These are phyloP conservation scores for Typha latifolia DNA, from an alignment of 176 grass and related monocot genomes.

Conservation along the genomic window DNA sequence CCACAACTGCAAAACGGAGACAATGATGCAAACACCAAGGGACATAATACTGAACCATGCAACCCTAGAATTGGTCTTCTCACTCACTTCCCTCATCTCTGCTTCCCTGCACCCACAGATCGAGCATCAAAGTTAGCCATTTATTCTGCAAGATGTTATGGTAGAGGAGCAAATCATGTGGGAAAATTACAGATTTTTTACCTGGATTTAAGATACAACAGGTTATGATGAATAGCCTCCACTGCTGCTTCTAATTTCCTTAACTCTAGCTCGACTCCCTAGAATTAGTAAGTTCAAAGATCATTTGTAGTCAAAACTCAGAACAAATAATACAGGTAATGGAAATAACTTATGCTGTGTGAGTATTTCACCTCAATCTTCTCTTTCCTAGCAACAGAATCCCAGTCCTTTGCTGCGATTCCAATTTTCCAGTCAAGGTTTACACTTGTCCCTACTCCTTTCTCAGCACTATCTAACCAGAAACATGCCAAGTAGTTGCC, in stretches of 20 bases:
- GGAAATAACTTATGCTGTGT: too few species aligned
- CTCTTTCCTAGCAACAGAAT: conserved; percentile 81
- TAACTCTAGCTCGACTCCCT: conserved; percentile 81
- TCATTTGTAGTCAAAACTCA: conserved; percentile 5
- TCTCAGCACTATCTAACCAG: conserved; percentile 57
- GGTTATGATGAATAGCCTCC: conserved; percentile 64
- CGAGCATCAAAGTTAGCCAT: conserved; percentile 5
- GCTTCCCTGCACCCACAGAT: conserved; percentile 58
- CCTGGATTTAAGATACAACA: conserved; percentile 74
- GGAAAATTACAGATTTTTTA: conserved; percentile 2
- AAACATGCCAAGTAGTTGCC: conserved; percentile 86
- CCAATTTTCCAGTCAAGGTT: conserved; percentile 90
- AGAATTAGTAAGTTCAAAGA: conserved; percentile 1
- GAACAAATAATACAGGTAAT: neutral
- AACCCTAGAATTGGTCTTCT: conserved; percentile 74
- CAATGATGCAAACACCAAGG: conserved; percentile 52
- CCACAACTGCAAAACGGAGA: conserved; percentile 65
- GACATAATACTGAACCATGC: conserved; percentile 80
- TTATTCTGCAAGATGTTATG: conserved; percentile 4
- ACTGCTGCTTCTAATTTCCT: conserved; percentile 70
- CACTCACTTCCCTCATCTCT: conserved; percentile 71
- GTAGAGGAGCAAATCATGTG: neutral
- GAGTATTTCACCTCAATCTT: conserved; percentile 55
- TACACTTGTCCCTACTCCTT: conserved; percentile 42
- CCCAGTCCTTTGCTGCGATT: conserved; percentile 83